These are phyloP conservation scores for Gossypium herbaceum DNA, from an alignment of 345 rosid species.

Conservation along the genomic window DNA sequence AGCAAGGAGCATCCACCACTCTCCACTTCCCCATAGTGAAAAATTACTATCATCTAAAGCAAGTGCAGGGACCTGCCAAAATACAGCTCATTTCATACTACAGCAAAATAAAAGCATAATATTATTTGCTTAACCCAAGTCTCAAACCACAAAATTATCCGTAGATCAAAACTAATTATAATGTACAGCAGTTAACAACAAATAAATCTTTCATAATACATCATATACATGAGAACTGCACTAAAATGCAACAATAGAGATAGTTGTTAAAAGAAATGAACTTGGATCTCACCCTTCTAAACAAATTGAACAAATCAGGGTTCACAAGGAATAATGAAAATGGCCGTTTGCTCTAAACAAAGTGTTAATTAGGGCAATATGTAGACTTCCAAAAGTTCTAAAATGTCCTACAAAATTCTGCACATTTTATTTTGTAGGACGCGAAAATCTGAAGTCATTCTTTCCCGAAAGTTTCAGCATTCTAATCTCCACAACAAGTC, in stretches of 20 bases:
- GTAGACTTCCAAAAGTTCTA: background rate
- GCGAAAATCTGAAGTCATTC: background rate
- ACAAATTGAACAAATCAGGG: background rate
- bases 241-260: background rate
- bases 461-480: background rate
- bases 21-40: conserved; percentile 94
- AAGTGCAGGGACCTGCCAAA: conserved; percentile 60
- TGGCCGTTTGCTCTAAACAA: background rate
- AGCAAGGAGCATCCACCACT: conserved; percentile 99
- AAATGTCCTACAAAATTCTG: background rate
- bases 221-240: background rate
- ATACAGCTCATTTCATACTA: conserved; percentile 5
- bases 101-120: background rate
- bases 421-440: background rate
- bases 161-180: background rate
- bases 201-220: background rate
- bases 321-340: background rate
- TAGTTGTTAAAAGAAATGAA: background rate
- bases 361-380: background rate
- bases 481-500: background rate
- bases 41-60: conserved; percentile 43
- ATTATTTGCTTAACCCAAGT: background rate
- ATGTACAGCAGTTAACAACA: background rate
- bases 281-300: background rate
- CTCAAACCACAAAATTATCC: background rate